Percentiles rank a stretch among this genome's conserved stretches.
Evolutionary conservation across 768 basidiomycete genomes (phyloP).

Genomic region (Cantharellus anzutake): DNA sequence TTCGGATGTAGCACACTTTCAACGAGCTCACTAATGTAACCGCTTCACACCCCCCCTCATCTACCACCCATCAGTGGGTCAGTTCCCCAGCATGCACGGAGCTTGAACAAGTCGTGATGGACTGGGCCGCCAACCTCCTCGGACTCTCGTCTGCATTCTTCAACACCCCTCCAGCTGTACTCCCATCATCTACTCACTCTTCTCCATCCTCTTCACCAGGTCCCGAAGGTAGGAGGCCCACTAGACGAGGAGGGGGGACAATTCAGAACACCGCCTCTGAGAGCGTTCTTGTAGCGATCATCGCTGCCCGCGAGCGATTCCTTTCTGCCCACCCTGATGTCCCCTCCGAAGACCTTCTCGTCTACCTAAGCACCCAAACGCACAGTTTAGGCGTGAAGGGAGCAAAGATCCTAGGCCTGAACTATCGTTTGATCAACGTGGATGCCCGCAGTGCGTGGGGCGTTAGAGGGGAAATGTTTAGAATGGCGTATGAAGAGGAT

Average conservation of each 20-base stretch:
- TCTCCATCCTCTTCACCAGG: too few species aligned
- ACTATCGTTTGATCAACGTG: constrained; percentile 53
- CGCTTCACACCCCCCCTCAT: too few species aligned
- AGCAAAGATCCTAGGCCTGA: constrained; percentile 59
- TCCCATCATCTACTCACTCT: too few species aligned
- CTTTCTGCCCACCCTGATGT: constrained; percentile 27
- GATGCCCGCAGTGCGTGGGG: constrained; percentile 39
- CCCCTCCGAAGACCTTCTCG: constrained; percentile 40
- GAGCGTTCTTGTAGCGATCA: constrained; percentile 50
- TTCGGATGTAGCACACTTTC: not conserved
- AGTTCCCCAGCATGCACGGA: constrained; percentile 85
- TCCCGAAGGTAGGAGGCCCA: too few species aligned
- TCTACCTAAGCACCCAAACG: constrained; percentile 83
- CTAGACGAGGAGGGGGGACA: not conserved
- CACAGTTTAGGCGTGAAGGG: constrained; percentile 73
- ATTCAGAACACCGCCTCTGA: constrained; percentile 71
- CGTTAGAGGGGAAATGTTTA: constrained; percentile 44
- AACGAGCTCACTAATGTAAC: too few species aligned
- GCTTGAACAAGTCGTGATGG: constrained; percentile 71
- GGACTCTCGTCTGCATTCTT: constrained; percentile 45
- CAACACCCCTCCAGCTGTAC: constrained; percentile 32
- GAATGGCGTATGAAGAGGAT: constrained; percentile 47
- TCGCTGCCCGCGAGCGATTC: constrained; percentile 58
- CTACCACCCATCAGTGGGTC: constrained; percentile 41
- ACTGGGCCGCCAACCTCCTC: constrained; percentile 75